Conservation (phyloP, 139 green algal species). For the Gonium pectorale region DNA sequence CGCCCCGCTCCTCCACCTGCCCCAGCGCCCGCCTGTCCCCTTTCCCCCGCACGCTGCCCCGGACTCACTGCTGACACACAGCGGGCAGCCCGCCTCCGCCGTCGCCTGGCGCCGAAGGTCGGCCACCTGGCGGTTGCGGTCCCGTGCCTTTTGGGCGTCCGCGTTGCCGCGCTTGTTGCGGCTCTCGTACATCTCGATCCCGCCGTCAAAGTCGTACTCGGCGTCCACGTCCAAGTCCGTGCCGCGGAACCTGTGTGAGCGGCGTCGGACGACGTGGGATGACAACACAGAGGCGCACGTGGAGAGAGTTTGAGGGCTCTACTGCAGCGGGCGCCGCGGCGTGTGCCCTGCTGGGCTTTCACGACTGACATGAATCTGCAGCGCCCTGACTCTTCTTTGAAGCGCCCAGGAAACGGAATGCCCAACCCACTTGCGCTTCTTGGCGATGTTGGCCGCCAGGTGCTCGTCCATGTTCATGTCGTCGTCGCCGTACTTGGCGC, state of each 20-base stretch:
- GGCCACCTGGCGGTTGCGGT: constrained; percentile 48
- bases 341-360: no score
- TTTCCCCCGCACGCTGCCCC: no score
- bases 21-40: no score
- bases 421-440: constrained; percentile 32
- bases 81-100: constrained; percentile 55
- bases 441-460: constrained; percentile 83
- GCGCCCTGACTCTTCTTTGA: background rate
- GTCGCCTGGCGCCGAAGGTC: constrained; percentile 29
- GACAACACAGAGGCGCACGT: no score
- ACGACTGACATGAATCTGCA: no score
- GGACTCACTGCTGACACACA: constrained; percentile 34
- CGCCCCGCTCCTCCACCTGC: no score
- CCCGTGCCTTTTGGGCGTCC: constrained; percentile 48
- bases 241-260: constrained; percentile 71
- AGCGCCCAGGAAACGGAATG: no score
- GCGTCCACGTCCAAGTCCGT: constrained; percentile 84
- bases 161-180: constrained; percentile 12
- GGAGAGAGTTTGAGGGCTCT: no score
- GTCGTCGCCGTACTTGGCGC: constrained; percentile 75
- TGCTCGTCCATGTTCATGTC: constrained; percentile 77
- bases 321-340: no score
- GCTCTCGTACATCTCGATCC: constrained; percentile 82
- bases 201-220: constrained; percentile 95
- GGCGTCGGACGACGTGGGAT: no score